Conservation (phyloP, 768 basidiomycete species). For the Hydnomerulius pinastri region DNA sequence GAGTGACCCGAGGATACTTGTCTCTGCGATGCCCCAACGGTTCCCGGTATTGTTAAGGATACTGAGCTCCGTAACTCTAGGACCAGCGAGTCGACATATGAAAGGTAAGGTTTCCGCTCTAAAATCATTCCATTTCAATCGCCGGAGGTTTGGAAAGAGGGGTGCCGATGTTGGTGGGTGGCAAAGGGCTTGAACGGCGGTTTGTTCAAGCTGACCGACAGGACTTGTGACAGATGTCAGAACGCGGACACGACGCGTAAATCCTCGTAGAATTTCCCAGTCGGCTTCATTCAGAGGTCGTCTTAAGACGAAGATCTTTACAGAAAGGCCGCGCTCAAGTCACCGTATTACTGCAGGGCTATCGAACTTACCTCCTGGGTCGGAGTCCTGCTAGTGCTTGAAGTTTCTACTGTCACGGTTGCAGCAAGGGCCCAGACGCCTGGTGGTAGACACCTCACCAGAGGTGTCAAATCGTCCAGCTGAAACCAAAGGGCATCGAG, state of each 20-base stretch:
- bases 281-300: constrained; percentile 2
- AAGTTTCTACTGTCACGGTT: no score
- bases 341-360: neutral
- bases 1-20: constrained; percentile 2
- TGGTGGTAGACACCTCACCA: neutral
- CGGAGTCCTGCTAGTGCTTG: neutral
- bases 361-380: no score
- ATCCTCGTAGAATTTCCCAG: neutral
- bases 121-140: neutral
- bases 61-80: neutral
- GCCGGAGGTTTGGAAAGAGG: constrained; percentile 1
- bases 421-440: neutral
- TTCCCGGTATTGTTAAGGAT: neutral
- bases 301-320: neutral
- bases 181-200: neutral
- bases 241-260: neutral
- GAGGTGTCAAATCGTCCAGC: constrained; percentile 1
- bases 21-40: neutral
- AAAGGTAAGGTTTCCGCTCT: constrained; percentile 3
- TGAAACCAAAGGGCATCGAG: constrained; percentile 3
- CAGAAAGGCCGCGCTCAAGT: neutral
- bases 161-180: neutral
- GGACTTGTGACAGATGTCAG: neutral
- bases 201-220: neutral
- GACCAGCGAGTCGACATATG: constrained; percentile 4